These are phyloP conservation scores for Linum tenue DNA, from an alignment of 345 rosid genomes.

Conservation along the genomic window DNA sequence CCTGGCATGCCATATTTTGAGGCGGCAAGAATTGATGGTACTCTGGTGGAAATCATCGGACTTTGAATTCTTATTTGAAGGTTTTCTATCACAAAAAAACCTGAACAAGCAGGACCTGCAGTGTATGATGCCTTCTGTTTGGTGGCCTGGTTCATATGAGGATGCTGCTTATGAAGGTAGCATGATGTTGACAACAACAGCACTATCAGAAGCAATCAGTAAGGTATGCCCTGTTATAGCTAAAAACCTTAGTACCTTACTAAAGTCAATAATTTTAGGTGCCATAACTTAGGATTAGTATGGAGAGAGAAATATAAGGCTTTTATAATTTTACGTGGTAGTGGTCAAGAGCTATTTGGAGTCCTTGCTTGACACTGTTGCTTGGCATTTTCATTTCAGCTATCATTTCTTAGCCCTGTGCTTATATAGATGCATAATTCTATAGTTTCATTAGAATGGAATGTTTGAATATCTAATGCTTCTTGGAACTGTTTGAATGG, in stretches of 20 bases:
- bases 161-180: constrained; percentile 64
- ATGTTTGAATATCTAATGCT: not conserved
- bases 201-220: constrained; percentile 64
- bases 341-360: not conserved
- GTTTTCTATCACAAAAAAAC: constrained; percentile 66
- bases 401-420: not conserved
- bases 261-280: not conserved
- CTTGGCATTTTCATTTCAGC: not conserved
- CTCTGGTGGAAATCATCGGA: constrained; percentile 77
- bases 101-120: constrained; percentile 84
- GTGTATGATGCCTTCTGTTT: constrained; percentile 77
- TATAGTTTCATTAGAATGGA: not conserved
- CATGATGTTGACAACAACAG: constrained; percentile 66
- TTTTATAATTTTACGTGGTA: not conserved
- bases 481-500: not conserved
- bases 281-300: not conserved
- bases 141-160: constrained; percentile 98
- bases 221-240: constrained; percentile 39
- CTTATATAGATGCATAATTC: not conserved
- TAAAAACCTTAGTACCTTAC: not conserved
- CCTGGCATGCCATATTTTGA: constrained; percentile 69
- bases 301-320: not conserved
- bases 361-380: not conserved
- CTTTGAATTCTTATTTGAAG: constrained; percentile 73
- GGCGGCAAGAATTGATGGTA: constrained; percentile 66